phyloP scores from a whole-genome alignment of 306 rosid species.

The Sicyos edulis region DNA sequence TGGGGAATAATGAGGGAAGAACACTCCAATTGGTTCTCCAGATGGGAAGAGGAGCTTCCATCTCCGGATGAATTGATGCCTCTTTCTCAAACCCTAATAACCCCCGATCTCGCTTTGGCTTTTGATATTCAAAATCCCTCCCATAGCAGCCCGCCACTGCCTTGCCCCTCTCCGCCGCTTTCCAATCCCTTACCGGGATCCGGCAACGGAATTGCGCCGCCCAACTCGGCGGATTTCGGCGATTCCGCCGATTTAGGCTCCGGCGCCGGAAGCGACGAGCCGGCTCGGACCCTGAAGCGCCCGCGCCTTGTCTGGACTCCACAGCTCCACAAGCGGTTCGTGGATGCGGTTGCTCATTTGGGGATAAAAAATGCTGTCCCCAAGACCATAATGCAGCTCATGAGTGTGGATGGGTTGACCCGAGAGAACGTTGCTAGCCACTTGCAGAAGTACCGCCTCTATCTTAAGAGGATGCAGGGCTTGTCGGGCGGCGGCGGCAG shows the following conservation, averaged over 20 bases:
- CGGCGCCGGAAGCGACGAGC: slow-evolving; percentile 75
- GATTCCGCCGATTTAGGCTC: slow-evolving; percentile 86
- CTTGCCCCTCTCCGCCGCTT: slow-evolving; percentile 24
- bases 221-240: slow-evolving; percentile 68
- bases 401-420: slow-evolving; percentile 94
- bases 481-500: slow-evolving; percentile 46
- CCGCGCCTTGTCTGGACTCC: slow-evolving; percentile 98
- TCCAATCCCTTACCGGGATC: slow-evolving; percentile 38
- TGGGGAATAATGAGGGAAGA: slow-evolving; percentile 68
- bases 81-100: slow-evolving; percentile 88
- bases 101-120: slow-evolving; percentile 89
- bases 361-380: slow-evolving; percentile 97
- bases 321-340: slow-evolving; percentile 90
- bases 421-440: slow-evolving; percentile 95
- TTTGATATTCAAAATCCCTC: slow-evolving; percentile 65
- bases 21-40: slow-evolving; percentile 77
- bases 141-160: slow-evolving; percentile 25
- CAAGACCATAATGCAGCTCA: slow-evolving; percentile 98
- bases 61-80: slow-evolving; percentile 80
- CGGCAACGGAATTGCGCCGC: slow-evolving; percentile 30
- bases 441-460: slow-evolving; percentile 87
- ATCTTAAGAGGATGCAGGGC: slow-evolving; percentile 92
- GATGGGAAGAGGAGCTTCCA: slow-evolving; percentile 89
- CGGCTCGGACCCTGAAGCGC: slow-evolving; percentile 85
- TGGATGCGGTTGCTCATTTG: slow-evolving; percentile 89